phyloP scores from a whole-genome alignment of 192 early-diverging fungal species.

The Helicostylum pulchrum region DNA sequence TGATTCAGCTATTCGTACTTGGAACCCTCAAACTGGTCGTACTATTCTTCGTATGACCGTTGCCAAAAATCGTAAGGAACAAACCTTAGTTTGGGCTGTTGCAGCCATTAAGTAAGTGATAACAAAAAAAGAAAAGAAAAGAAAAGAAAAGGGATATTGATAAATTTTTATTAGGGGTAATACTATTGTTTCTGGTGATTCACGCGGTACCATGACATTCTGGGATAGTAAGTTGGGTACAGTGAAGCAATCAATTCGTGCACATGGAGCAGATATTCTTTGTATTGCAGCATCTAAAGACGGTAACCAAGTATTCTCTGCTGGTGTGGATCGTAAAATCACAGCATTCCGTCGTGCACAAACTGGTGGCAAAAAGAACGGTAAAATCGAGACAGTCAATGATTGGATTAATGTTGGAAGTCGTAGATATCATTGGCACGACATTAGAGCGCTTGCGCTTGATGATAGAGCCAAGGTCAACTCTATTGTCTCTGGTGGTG shows the following conservation, averaged over 20 bases:
- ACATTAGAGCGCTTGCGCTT: constrained; percentile 84
- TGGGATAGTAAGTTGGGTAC: constrained; percentile 76
- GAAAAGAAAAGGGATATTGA: neutral
- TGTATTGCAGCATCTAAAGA: constrained; percentile 66
- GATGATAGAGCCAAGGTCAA: constrained; percentile 66
- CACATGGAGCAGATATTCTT: constrained; percentile 87
- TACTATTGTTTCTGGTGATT: constrained; percentile 87
- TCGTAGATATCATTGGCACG: constrained; percentile 91
- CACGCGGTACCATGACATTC: constrained; percentile 85
- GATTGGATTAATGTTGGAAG: constrained; percentile 84
- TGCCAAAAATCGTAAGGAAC: constrained; percentile 61
- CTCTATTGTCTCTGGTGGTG: constrained; percentile 81
- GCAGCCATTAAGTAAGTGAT: constrained; percentile 45
- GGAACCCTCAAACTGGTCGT: constrained; percentile 54
- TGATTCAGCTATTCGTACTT: constrained; percentile 74
- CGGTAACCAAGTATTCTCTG: constrained; percentile 76
- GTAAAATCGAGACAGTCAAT: constrained; percentile 20
- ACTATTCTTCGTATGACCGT: constrained; percentile 72
- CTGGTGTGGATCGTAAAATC: constrained; percentile 89
- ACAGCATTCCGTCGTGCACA: constrained; percentile 61
- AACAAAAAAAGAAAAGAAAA: neutral
- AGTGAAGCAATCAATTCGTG: constrained; percentile 63
- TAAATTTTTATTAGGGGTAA: constrained; percentile 39
- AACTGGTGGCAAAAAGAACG: constrained; percentile 34
- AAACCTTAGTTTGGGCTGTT: constrained; percentile 91